Conservation (phyloP, 192 early-diverging fungal genomes). For the Paraglomus brasilianum region DNA sequence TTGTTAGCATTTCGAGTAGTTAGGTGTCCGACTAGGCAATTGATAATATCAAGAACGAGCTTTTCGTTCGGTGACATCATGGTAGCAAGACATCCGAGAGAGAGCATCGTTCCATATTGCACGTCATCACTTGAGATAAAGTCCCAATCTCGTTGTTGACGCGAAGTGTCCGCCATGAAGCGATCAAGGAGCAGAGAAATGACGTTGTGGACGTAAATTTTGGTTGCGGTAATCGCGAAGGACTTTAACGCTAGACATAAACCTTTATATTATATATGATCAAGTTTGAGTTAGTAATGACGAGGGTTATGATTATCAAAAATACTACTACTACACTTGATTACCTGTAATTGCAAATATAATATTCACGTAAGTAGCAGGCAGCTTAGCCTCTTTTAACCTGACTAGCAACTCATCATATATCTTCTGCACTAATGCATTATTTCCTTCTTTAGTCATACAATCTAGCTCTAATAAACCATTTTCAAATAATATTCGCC, state of each 20-base stretch:
- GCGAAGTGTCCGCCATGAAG: conserved; percentile 34
- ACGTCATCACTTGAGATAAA: conserved; percentile 41
- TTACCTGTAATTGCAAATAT: conserved; percentile 46
- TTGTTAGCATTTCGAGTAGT: conserved; percentile 10
- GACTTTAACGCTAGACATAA: conserved; percentile 15
- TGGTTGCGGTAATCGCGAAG: background rate
- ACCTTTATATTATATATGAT: background rate
- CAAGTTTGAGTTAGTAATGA: background rate
- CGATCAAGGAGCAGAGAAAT: conserved; percentile 30
- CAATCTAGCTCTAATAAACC: conserved; percentile 19
- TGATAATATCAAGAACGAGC: conserved; percentile 34
- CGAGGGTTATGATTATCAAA: background rate
- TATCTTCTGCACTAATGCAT: conserved; percentile 39
- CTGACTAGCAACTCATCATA: conserved; percentile 39
- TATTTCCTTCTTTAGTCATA: conserved; percentile 29
- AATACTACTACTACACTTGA: background rate
- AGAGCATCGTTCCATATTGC: conserved; percentile 41
- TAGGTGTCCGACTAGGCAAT: conserved; percentile 33
- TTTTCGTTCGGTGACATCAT: conserved; percentile 42
- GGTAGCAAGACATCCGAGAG: conserved; percentile 40
- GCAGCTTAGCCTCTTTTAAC: conserved; percentile 39
- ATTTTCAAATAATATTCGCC: conserved; percentile 50
- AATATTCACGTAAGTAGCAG: conserved; percentile 39
- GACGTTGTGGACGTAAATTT: background rate
- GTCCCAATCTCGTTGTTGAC: conserved; percentile 27